Base-by-base conservation (phyloP, 371 early-diverging fungal species). In the Coemansia sp. region DNA sequence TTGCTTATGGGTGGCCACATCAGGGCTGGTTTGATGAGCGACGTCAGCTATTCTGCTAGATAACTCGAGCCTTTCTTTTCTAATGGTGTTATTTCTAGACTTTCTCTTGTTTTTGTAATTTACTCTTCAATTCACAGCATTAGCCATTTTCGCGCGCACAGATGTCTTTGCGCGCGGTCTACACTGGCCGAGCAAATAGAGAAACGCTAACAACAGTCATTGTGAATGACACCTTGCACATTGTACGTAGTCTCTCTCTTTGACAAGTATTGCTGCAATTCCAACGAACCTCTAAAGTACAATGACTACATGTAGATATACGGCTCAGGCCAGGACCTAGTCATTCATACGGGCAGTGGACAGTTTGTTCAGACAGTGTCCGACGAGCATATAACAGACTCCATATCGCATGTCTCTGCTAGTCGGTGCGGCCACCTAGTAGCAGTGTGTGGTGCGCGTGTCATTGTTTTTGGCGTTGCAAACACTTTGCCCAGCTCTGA, bases 111-210 rank as follows among this genome's bases (percentile, higher is more conserved):
- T 42, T 59, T 47, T 23, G 2, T 37, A 44, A 54, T 54, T 54
- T 50, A 20, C 50, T 9, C 50, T 50, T 54, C 12, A 14, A n/a
- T 30, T 28, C 30, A 8, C 23, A 14, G 55, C 28, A 16, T 54
- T 54, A 28, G 55, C 55, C n/a, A n/a, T 30, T 26, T 16, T 14
- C 55, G 28, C 39, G 53, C 16, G 40, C 26, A 42, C 61, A 40
- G 64, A 77, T 77, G 78, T 56, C 75, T 18, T 50, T 62, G 25
- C 69, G 69, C 20, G 61, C 59, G 44, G 65, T 73, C n/a, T 77
- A 77, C 26, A 62, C 78, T 0, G 78, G 78, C 26, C 75, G 78
- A 40, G 75, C 78, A 59, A 77, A 77, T 51, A 50, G 54, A 16
- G 56, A 59, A 37, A 77, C 78, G 3, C 62, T 77, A 21, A n/a